Evolutionary conservation across 345 rosid species (phyloP), one percentile per base, ranked within the genome.

Genomic region (Syzygium aromaticum): DNA sequence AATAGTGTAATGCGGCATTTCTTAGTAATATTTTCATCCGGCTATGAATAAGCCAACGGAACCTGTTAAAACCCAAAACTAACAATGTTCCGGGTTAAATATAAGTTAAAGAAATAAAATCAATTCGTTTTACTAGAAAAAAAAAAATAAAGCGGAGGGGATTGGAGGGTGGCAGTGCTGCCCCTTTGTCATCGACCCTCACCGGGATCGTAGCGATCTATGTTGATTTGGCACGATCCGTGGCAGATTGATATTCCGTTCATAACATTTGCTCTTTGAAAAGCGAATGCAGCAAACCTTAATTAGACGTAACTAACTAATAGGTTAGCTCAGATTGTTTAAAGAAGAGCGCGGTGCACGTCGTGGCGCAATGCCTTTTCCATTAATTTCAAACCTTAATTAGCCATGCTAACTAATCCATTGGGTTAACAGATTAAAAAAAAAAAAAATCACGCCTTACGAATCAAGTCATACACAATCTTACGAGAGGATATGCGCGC

Each of bases 401-500:
- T 19, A 73, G 80, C 38, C 25, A 22, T 38, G 5, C 49, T 19
- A 33, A 73, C 80, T 73, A 73, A 73, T 73, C 15, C 4, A 6
- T 5, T 1, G 7, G 78, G 46, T 73, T 10, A 9, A 21, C 13
- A 33, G 6, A 49, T 73, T 19, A 9, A 33, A 33, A 13, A 19
- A 73, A 19, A 73, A 33, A 19, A 17, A 17, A 43, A 43, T 43
- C 46, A 6, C 46, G 7, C 46, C 46, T 43, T 19, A 17, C 25
- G 1, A 15, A 73, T 73, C 49, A 33, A 73, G 13, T 6, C 6
- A n/a, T 3, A 2, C 8, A n/a, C 17, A 0, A n/a, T 61, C 2
- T 1, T 43, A 6, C 1, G 1, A 43, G 1, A 43, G n/a, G 8
- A 59, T 59, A 2, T 6, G 6, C 1, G 12, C 0, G 2, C 25